Evolutionary conservation across 139 green algal species (phyloP).

Genomic region (Tetraselmis chui): DNA sequence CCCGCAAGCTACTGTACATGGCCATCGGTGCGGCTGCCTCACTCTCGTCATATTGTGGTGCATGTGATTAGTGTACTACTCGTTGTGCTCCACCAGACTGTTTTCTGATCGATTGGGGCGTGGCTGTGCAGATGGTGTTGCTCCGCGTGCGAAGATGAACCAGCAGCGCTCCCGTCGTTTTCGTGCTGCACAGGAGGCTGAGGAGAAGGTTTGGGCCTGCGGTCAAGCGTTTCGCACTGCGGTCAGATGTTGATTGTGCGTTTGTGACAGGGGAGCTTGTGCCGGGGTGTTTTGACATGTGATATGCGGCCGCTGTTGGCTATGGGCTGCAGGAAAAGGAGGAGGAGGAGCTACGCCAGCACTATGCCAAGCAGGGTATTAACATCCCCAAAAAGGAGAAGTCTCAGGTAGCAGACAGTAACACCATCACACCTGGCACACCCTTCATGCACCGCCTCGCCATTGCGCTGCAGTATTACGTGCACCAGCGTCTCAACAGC

Average conservation of each 20-base stretch:
- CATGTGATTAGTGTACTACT: no score
- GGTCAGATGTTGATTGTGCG: no score
- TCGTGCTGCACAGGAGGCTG: conserved; percentile 79
- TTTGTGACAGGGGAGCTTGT: no score
- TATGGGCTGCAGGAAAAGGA: conserved; percentile 51
- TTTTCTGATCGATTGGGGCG: no score
- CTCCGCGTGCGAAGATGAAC: conserved; percentile 99
- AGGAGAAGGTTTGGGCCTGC: conserved; percentile 49
- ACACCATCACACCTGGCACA: conserved; percentile 98
- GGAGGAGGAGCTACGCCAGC: conserved; percentile 79
- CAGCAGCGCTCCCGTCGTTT: conserved; percentile 96
- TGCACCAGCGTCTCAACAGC: conserved; percentile 84
- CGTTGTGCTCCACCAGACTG: no score
- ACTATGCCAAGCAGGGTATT: conserved; percentile 79
- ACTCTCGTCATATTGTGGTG: no score
- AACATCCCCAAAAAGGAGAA: conserved; percentile 67
- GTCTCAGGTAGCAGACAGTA: conserved; percentile 80
- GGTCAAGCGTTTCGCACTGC: no score
- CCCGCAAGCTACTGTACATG: conserved; percentile 95
- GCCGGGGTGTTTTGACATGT: no score
- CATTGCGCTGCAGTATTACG: conserved; percentile 95
- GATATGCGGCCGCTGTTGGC: neutral
- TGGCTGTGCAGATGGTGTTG: conserved; percentile 86
- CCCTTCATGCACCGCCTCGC: conserved; percentile 94
- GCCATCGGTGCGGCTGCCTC: conserved; percentile 96